Conservation (phyloP, 1,139 yeast species). For the Casaregolazyma lundiana region DNA sequence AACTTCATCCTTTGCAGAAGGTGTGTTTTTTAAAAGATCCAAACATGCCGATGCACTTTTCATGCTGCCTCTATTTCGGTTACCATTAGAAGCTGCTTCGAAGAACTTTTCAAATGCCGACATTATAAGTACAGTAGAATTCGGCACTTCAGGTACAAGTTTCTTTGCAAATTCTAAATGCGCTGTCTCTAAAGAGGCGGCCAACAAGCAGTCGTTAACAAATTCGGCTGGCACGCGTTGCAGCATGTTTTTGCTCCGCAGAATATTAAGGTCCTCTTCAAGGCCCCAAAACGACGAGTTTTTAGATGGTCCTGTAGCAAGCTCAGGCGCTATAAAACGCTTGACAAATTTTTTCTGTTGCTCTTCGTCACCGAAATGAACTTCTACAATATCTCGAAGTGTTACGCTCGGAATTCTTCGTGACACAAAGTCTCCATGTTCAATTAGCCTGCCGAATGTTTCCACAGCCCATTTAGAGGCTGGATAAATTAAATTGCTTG, state of each 20-base stretch:
- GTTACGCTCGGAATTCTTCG: conserved; percentile 11
- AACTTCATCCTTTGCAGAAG: conserved; percentile 7
- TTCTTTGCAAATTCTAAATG: conserved; percentile 22
- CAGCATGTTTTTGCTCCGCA: conserved; percentile 4
- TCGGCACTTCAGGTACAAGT: conserved; percentile 12
- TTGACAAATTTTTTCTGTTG: conserved; percentile 6
- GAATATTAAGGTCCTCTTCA: conserved; percentile 5
- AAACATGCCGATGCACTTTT: conserved; percentile 29
- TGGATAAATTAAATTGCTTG: conserved; percentile 3
- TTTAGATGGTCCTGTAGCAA: background rate
- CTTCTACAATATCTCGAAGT: conserved; percentile 7
- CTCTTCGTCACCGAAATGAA: conserved; percentile 8
- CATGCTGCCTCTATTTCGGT: conserved; percentile 28
- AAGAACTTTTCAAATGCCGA: conserved; percentile 28
- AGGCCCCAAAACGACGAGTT: conserved; percentile 5
- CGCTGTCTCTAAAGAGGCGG: conserved; percentile 16
- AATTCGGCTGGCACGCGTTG: conserved; percentile 10
- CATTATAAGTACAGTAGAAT: conserved; percentile 15
- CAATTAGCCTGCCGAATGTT: conserved; percentile 2
- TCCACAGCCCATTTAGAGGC: conserved; percentile 1
- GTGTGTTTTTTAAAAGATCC: conserved; percentile 15
- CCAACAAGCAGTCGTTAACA: conserved; percentile 17
- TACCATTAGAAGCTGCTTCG: conserved; percentile 33
- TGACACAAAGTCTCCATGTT: conserved; percentile 10
- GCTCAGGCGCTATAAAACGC: background rate